Evolutionary conservation across 371 early-diverging fungal species (phyloP).

Genomic region (Actinomortierella ambigua): DNA sequence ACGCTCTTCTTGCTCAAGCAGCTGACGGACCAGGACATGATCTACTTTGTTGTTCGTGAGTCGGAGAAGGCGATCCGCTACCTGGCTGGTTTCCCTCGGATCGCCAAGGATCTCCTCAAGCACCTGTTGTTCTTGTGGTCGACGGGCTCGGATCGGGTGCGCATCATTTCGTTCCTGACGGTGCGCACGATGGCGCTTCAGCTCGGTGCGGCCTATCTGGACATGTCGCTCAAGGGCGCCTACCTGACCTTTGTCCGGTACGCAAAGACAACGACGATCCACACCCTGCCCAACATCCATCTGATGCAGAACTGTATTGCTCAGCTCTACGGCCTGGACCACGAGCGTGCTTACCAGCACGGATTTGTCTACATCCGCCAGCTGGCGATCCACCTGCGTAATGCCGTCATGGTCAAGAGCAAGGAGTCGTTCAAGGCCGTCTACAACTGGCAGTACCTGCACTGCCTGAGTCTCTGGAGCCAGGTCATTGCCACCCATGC

Average conservation of each 20-base stretch:
- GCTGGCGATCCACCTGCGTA: conserved; percentile 86
- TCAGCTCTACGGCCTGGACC: conserved; percentile 81
- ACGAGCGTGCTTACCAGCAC: conserved; percentile 83
- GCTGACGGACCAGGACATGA: conserved; percentile 82
- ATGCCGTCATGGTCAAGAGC: conserved; percentile 79
- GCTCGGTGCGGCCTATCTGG: conserved; percentile 34
- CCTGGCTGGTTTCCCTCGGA: conserved; percentile 81
- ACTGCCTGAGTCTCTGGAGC: conserved; percentile 89
- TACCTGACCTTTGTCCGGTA: conserved; percentile 82
- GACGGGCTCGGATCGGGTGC: conserved; percentile 68
- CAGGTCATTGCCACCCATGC: conserved; percentile 70
- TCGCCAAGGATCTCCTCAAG: conserved; percentile 80
- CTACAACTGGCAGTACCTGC: conserved; percentile 95
- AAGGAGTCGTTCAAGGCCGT: conserved; percentile 84
- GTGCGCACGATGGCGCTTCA: conserved; percentile 73
- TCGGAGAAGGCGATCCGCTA: conserved; percentile 76
- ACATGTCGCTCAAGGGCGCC: conserved; percentile 67
- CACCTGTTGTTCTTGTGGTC: conserved; percentile 63
- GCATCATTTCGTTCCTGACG: conserved; percentile 80
- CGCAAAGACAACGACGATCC: conserved; percentile 75
- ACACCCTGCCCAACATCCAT: conserved; percentile 83
- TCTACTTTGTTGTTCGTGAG: conserved; percentile 80
- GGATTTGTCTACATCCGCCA: conserved; percentile 93
- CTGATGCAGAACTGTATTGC: conserved; percentile 90
- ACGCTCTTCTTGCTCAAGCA: conserved; percentile 73